Conservation (phyloP, 106 monocot genomes). For the Acorus gramineus region DNA sequence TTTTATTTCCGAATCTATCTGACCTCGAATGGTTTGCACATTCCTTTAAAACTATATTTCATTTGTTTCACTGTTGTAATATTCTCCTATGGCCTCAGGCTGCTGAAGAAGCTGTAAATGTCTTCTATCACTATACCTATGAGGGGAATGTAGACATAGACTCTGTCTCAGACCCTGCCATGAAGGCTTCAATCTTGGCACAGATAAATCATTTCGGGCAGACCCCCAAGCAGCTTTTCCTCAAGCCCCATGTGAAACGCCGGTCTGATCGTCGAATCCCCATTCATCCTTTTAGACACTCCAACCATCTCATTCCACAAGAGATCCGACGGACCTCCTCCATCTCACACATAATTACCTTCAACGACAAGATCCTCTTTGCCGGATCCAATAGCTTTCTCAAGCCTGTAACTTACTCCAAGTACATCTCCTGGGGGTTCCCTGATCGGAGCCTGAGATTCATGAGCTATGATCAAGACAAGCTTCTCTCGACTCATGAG, state of each 20-base stretch:
- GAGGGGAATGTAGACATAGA: conserved; percentile 97
- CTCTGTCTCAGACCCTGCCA: conserved; percentile 78
- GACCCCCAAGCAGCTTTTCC: conserved; percentile 91
- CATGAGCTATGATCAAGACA: conserved; percentile 82
- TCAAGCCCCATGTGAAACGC: conserved; percentile 71
- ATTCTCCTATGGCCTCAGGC: conserved; percentile 29
- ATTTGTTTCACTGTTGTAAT: too few species aligned
- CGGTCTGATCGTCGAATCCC: conserved; percentile 46
- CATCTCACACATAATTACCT: conserved; percentile 65
- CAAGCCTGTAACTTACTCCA: conserved; percentile 63
- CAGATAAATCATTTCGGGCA: conserved; percentile 99
- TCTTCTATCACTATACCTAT: conserved; percentile 98
- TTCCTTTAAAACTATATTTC: too few species aligned
- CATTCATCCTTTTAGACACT: conserved; percentile 67
- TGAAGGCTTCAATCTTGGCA: conserved; percentile 96
- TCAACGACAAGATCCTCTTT: conserved; percentile 66
- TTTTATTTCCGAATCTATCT: too few species aligned
- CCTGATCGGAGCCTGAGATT: conserved; percentile 86
- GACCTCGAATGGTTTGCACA: too few species aligned
- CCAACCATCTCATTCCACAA: conserved; percentile 41
- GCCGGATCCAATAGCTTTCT: conserved; percentile 56
- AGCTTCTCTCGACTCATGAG: conserved; percentile 76
- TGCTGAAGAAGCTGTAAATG: conserved; percentile 91
- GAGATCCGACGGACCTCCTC: conserved; percentile 41
- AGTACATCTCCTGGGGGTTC: conserved; percentile 92